Percentiles rank a stretch among this genome's conserved stretches.
These are phyloP conservation scores for Moniliella sp. DNA, from an alignment of 1,284 basidiomycete genomes.

Conservation along the genomic window DNA sequence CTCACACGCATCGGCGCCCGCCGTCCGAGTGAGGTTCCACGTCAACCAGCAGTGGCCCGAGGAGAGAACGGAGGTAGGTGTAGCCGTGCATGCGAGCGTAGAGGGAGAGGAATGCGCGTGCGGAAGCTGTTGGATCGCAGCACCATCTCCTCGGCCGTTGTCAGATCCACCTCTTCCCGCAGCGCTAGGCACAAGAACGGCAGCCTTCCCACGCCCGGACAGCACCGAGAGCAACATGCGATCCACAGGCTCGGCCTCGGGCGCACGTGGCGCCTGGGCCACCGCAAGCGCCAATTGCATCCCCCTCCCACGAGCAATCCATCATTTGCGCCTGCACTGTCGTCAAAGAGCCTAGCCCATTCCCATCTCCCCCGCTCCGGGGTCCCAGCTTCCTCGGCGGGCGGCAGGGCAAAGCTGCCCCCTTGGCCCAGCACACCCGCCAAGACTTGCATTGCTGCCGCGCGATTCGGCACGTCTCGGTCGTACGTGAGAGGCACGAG, in stretches of 20 bases:
- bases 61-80: slow-evolving; percentile 21
- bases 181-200: slow-evolving; percentile 19
- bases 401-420: slow-evolving; percentile 37
- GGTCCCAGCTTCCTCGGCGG: too few relatives aligned
- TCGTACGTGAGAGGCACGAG: slow-evolving; percentile 61
- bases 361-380: too few relatives aligned
- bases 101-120: slow-evolving; percentile 19
- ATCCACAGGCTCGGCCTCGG: slow-evolving; percentile 16
- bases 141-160: slow-evolving; percentile 22
- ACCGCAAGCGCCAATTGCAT: slow-evolving; percentile 21
- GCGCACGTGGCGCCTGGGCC: slow-evolving; percentile 13
- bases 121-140: slow-evolving; percentile 27
- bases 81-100: slow-evolving; percentile 26
- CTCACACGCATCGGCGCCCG: slow-evolving; percentile 23
- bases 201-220: slow-evolving; percentile 20
- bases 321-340: slow-evolving; percentile 11
- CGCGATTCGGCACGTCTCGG: slow-evolving; percentile 48
- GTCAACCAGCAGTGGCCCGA: slow-evolving; percentile 21
- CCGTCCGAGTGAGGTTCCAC: slow-evolving; percentile 18
- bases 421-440: slow-evolving; percentile 56
- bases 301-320: slow-evolving; percentile 12
- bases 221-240: slow-evolving; percentile 20
- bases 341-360: slow-evolving; percentile 11
- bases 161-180: slow-evolving; percentile 19
- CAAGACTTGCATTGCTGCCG: slow-evolving; percentile 69